Evolutionary conservation across 768 basidiomycete species (phyloP).

Genomic region (Rhizopogon roseolus): DNA sequence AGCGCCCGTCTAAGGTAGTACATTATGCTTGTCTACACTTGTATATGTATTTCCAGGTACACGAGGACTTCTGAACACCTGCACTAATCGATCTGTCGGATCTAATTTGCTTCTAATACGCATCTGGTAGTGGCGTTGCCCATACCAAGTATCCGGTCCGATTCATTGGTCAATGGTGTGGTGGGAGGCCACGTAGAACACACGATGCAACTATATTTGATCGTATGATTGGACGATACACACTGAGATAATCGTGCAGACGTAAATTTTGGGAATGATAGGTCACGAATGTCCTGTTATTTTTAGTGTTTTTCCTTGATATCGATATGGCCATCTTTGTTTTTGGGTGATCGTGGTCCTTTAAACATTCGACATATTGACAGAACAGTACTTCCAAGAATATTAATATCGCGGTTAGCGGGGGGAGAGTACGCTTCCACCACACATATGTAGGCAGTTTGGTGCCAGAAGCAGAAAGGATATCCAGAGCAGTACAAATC

Average conservation of each 20-base stretch:
- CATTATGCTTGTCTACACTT: slow-evolving; percentile 11
- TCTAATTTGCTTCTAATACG: slow-evolving; percentile 17
- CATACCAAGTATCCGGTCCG: background rate
- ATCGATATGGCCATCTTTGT: background rate
- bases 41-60: slow-evolving; percentile 21
- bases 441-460: background rate
- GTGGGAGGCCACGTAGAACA: background rate
- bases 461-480: background rate
- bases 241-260: background rate
- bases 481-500: background rate
- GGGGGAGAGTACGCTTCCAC: background rate
- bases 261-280: background rate
- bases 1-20: slow-evolving; percentile 14
- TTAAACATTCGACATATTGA: background rate
- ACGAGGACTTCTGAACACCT: slow-evolving; percentile 22
- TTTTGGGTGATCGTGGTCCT: background rate
- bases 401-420: background rate
- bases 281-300: background rate
- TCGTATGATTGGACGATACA: background rate
- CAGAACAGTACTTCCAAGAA: background rate
- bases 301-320: background rate
- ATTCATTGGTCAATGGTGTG: background rate
- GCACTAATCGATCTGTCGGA: slow-evolving; percentile 20
- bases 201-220: background rate
- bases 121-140: background rate